Base-by-base conservation (phyloP, 306 rosid genomes). In the Myrica gale region DNA sequence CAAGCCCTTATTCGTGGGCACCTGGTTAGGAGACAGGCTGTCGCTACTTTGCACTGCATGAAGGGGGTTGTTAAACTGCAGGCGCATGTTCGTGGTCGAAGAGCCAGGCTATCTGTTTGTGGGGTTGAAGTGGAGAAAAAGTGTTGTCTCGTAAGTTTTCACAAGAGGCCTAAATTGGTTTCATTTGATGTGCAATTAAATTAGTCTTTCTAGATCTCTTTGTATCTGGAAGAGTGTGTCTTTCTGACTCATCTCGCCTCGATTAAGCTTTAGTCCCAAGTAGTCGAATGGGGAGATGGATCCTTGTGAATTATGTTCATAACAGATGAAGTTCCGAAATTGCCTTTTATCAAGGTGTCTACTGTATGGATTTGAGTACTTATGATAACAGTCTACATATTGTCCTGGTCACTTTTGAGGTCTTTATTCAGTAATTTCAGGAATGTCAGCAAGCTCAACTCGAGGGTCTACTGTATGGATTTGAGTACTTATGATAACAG, bases 21-120 rank as follows among this genome's bases (percentile, higher is more conserved):
- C 79, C 71, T 89, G 86, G 85, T 79, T 72, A 84, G 89, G 74
- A 89, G 90, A 75, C 89, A 89, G 74, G 93, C 90, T 43, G 74
- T 84, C 79, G 68, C 90, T 72, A 85, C 93, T 55, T 79, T 89
- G 32, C 71, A 73, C 85, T 83, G 88, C 72, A 79, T 85, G 82
- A 77, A 76, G 81, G 81, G 89, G 76, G 82, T 90, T 57, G 84
- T 81, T 72, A 80, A 84, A 74, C 43, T 84, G 39, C 93, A 85
- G 81, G 88, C 89, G 26, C 21, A 63, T 71, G 80, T 75, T 79
- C 86, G 88, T n/a, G 95, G 92, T 63, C 69, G 50, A 75, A 81
- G 60, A 51, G 90, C 82, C 83, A 74, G 91, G 44, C 71, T 62
- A 71, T 84, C 90, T 68, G 89, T 77, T 52, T 71, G 78, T 68